Evolutionary conservation across 1,139 yeast genomes (phyloP).

Genomic region (Scheffersomyces lignicola): DNA sequence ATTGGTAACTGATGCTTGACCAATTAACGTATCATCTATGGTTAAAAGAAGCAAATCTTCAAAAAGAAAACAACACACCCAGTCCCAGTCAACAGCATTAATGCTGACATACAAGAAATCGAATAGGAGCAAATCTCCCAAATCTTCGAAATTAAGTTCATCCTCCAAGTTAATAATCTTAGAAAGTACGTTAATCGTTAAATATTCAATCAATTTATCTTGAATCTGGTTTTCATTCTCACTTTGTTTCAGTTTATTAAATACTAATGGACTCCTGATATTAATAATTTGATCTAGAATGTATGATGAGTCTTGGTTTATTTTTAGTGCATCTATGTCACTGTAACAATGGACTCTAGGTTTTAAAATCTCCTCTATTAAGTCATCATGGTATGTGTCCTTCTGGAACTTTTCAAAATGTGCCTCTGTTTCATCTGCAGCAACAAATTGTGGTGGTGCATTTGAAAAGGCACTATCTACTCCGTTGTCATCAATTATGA

Average conservation of each 20-base stretch:
- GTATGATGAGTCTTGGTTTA: not conserved
- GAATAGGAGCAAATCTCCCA: constrained; percentile 38
- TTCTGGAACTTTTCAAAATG: no score
- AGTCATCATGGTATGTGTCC: constrained; percentile 1
- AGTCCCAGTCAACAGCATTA: constrained; percentile 38
- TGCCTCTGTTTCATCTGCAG: no score
- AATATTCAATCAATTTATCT: not conserved
- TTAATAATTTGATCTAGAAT: not conserved
- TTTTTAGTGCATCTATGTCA: constrained; percentile 2
- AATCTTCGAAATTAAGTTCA: constrained; percentile 13
- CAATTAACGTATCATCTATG: constrained; percentile 33
- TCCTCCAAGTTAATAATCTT: not conserved
- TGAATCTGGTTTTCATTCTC: not conserved
- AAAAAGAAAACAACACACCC: constrained; percentile 39
- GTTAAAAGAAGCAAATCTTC: constrained; percentile 18
- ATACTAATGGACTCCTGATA: constrained; percentile 1
- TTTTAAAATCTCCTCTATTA: constrained; percentile 4
- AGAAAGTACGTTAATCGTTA: not conserved
- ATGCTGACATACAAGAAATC: constrained; percentile 44
- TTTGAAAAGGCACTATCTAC: no score
- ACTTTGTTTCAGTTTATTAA: not conserved
- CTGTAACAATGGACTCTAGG: constrained; percentile 7
- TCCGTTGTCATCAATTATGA: no score
- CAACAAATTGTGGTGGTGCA: constrained; percentile 14
- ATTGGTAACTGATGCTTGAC: constrained; percentile 24